These are phyloP conservation scores for Ceratobasidium sp. DNA, from an alignment of 1,284 basidiomycete species.

Conservation along the genomic window DNA sequence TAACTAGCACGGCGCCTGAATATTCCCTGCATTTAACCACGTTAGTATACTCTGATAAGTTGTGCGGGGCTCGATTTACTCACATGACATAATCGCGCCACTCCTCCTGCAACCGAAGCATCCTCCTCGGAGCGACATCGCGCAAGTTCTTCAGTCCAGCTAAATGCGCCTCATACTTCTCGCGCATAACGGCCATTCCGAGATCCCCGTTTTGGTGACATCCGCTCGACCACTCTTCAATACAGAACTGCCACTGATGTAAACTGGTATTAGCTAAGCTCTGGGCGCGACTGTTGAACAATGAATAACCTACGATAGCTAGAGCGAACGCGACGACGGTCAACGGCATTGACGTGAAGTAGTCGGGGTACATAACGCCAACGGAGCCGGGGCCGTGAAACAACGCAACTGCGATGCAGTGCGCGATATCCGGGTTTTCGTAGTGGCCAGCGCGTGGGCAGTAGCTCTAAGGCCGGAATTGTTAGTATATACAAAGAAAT, in stretches of 20 bases:
- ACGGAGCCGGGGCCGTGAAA: slow-evolving; percentile 6
- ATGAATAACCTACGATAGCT: slow-evolving; percentile 5
- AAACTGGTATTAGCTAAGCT: too few species aligned
- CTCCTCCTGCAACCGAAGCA: neutral
- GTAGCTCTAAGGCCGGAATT: too few species aligned
- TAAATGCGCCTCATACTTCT: slow-evolving; percentile 24
- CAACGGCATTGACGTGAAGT: slow-evolving; percentile 11
- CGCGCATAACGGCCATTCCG: slow-evolving; percentile 11
- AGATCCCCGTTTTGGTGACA: slow-evolving; percentile 6
- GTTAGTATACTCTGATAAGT: neutral
- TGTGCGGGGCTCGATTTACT: neutral
- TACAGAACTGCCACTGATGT: slow-evolving; percentile 5
- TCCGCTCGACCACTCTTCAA: slow-evolving; percentile 31
- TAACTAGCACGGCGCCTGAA: neutral
- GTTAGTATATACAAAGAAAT: too few species aligned
- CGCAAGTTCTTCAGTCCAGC: slow-evolving; percentile 7
- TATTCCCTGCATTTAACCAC: neutral
- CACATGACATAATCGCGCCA: slow-evolving; percentile 15
- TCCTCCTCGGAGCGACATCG: neutral
- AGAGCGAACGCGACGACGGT: slow-evolving; percentile 16
- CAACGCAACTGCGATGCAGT: neutral
- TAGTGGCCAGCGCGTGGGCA: neutral
- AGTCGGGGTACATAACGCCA: slow-evolving; percentile 16
- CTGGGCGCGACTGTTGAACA: neutral
- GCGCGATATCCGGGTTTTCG: neutral